phyloP scores from a whole-genome alignment of 1,284 basidiomycete species.

The Ceratobasidium sp. region DNA sequence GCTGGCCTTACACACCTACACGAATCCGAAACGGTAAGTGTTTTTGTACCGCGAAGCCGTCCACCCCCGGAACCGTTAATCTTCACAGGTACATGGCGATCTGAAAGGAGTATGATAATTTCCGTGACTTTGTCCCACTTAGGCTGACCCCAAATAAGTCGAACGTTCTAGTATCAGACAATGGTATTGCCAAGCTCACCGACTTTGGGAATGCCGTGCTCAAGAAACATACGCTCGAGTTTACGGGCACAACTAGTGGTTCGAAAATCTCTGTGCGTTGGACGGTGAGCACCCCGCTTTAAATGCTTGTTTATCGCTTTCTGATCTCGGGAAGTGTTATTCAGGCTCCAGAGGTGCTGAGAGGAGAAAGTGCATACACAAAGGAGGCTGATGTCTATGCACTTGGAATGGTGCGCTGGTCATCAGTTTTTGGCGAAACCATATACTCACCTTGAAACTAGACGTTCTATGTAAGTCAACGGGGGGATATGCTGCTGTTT shows the following conservation, averaged over 20 bases:
- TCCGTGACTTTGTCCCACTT: background rate
- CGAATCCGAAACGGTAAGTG: background rate
- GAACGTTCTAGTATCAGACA: background rate
- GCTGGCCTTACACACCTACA: slow-evolving; percentile 26
- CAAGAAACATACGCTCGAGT: slow-evolving; percentile 19
- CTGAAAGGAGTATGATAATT: slow-evolving; percentile 4
- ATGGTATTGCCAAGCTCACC: background rate
- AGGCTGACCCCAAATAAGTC: background rate
- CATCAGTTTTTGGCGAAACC: background rate
- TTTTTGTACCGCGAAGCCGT: too few species aligned
- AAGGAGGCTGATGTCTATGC: slow-evolving; percentile 16
- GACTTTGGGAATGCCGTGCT: slow-evolving; percentile 15
- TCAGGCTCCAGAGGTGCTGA: slow-evolving; percentile 17
- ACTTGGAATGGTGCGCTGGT: slow-evolving; percentile 20
- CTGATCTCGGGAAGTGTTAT: background rate
- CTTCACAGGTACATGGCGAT: slow-evolving; percentile 26
- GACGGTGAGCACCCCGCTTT: background rate
- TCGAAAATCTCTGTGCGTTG: background rate
- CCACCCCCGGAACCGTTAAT: too few species aligned
- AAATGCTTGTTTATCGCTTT: background rate
- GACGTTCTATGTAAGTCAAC: background rate
- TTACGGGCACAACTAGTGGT: background rate
- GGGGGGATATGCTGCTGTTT: background rate
- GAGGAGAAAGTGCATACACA: background rate
- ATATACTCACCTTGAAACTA: background rate